Base-by-base conservation (phyloP, 2,329 filamentous ascomycete species). In the Tolypocladium inflatum region DNA sequence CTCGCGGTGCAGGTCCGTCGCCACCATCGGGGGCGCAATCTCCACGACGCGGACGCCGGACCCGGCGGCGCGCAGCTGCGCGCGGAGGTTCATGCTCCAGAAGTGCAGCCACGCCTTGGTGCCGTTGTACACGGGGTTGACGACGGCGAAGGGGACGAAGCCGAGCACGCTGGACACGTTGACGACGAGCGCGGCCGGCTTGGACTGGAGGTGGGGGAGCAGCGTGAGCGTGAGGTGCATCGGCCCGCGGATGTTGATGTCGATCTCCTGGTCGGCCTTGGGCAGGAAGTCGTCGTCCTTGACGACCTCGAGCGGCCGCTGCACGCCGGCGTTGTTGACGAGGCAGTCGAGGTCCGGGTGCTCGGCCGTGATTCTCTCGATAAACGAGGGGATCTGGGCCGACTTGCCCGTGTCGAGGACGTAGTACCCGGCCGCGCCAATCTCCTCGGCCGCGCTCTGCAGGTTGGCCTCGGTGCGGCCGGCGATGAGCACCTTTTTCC, bases 41-140 rank as follows among this genome's bases (percentile, higher is more conserved):
- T 85, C 80, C 0, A 85, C 71, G 0, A 84, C 78, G 13, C 70
- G 72, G 38, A 84, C 68, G 1, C 71, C 72, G 0, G 72, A 73
- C 5, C 67, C 68, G 0, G 60, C 68, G 15, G 70, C 66, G 51
- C 68, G 64, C 0, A 84, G 67, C 64, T 84, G 81, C 1, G 76
- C 75, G 6, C 81, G 72, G 30, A 85, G 63, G 51, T 79, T 81
- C 74, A 84, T 77, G 33, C 70, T 78, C 74, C 77, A 84, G 66
- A 78, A 83, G 63, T 84, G 80, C 43, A 82, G 42, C 78, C 76
- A 85, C 0, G 80, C 78, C 63, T 85, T 86, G 2, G 80, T 83
- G 3, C 77, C 81, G 63, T 82, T 82, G 67, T 85, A 85, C 1
- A 83, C 77, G 0, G 80, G 81, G 62, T 82, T 85, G 61, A 83